Evolutionary conservation across 75 land plant genomes (phyloP), one percentile per base, ranked within the genome.

Genomic region (Selaginella tamariscina): DNA sequence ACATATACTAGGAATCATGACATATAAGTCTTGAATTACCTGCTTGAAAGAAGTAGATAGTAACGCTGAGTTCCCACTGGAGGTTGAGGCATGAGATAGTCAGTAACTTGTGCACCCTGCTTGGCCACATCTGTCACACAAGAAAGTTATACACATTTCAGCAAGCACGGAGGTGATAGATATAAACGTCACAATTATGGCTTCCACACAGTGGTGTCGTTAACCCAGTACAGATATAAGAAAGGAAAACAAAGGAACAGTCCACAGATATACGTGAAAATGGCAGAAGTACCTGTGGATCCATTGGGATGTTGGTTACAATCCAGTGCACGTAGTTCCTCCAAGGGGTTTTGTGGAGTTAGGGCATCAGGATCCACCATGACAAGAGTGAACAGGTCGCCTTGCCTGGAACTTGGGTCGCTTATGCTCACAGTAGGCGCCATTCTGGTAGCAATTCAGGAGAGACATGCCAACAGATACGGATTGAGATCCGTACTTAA

Each of bases 321-420:
- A 59, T 21, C 62, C 62, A 59, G 62, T 59, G 62, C 62, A 59
- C 8, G 26, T 9, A 5, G 62, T 59, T 59, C 62, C 62, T 21
- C n/a, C 21, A 59, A 23, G 23, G 62, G 62, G 2, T 21, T 23
- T 8, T 21, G 9, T 2, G 62, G 62, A 27, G n/a, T 59, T 5
- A 59, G n/a, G 23, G 62, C 62, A 59, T 59, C 62, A 5, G 62
- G 62, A 59, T 59, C 62, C 23, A 59, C 62, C 62, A 59, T 59
- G 21, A 59, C 18, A 9, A 59, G 62, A 5, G 62, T 59, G 26
- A 23, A 59, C 9, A 59, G 62, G 23, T 59, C 26, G 2, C 26
- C 24, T 26, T 59, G 5, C 24, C 21, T 59, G 26, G 62, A 5
- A n/a, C 21, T 8, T 2, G 21, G 5, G 21, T 59, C 62, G 2